Base-by-base conservation (phyloP, 768 basidiomycete genomes). In the Boletus barrowsii region DNA sequence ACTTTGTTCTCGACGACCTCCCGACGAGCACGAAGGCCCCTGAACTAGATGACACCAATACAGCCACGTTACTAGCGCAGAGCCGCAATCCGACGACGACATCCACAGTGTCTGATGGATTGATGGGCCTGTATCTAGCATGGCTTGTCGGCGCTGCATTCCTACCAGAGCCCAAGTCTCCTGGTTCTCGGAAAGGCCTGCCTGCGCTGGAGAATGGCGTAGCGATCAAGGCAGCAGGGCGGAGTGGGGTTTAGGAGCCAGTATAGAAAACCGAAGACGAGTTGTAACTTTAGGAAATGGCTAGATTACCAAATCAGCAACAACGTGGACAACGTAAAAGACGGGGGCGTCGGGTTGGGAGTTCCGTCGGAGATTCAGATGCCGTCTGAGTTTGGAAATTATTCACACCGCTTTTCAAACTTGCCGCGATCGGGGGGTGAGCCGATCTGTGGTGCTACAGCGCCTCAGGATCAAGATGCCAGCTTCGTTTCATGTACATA, bases 11-110 rank as follows among this genome's bases (percentile, higher is more conserved):
- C 30, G 97, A 98, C 68, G 97, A 99, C 71, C 78, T 99, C 18
- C 97, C 97, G 5, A 97, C 95, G 24, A 93, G 90, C 65, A 98
- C 96, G 24, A 97, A 95, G 71, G 84, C 93, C 1, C 91, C 97
- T 3, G 87, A 90, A 58, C 75, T 98, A 46, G 90, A 96, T 66
- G 92, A 97, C 66, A 68, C 79, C 20, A 97, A 96, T 68, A 95
- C 93, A 17, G 72, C 71, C n/a, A 76, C 79, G 1, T 39, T 65
- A 11, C 67, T 98, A 40, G 70, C 91, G 43, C 63, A 62, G 24
- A 72, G 78, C 61, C 69, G 80, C 65, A 53, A 66, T 54, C 64
- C 65, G 10, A 61, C 62, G 35, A 74, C 73, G 15, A 39, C 53
- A 44, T 74, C 71, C 58, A 91, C 91, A 0, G 93, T 98, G 37